Evolutionary conservation across 2,329 filamentous ascomycete genomes (phyloP).

Genomic region (Neurospora crassa): DNA sequence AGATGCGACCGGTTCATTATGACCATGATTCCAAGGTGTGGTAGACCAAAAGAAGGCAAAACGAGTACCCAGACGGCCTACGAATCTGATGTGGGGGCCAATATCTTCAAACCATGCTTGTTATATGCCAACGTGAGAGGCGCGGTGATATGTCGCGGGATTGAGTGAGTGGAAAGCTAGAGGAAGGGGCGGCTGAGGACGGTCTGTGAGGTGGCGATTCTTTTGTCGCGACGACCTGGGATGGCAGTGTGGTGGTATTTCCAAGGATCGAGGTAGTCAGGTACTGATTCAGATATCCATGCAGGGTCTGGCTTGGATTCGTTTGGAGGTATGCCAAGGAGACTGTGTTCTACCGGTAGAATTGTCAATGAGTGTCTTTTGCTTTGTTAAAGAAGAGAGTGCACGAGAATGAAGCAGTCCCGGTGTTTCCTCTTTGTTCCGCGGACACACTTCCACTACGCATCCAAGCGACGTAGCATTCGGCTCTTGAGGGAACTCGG

Average conservation of each 20-base stretch:
- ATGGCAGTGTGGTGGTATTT: neutral
- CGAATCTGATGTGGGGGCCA: neutral
- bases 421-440: neutral
- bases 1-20: slow-evolving; percentile 14
- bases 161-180: neutral
- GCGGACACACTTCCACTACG: neutral
- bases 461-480: neutral
- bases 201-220: neutral
- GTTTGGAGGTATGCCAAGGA: neutral
- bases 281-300: neutral
- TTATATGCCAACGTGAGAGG: neutral
- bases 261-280: neutral
- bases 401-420: neutral
- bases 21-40: slow-evolving; percentile 5
- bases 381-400: neutral
- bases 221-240: neutral
- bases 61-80: neutral
- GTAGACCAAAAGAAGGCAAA: slow-evolving; percentile 2
- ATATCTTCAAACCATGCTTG: slow-evolving; percentile 1
- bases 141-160: neutral
- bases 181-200: neutral
- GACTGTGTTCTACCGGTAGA: neutral
- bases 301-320: neutral
- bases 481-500: neutral
- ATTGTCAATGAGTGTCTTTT: neutral